Conservation (phyloP, 352 stramenopile genomes). For the Globisporangium orthogonon region DNA sequence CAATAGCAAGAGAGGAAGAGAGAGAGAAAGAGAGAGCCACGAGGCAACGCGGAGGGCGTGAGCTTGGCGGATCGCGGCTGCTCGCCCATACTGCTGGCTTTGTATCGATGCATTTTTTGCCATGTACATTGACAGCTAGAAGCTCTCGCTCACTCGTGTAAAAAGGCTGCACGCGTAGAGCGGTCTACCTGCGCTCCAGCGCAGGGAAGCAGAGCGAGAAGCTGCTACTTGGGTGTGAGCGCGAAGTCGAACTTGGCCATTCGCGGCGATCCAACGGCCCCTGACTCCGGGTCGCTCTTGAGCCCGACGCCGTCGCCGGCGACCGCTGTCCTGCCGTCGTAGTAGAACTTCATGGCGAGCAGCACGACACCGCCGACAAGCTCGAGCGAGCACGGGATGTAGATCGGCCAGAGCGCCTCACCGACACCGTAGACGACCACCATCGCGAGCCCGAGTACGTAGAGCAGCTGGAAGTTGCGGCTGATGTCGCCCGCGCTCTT, state of each 20-base stretch:
- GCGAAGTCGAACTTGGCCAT: slow-evolving; percentile 9
- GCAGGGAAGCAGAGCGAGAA: too few relatives aligned
- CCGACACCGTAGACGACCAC: slow-evolving; percentile 32
- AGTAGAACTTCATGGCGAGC: slow-evolving; percentile 31
- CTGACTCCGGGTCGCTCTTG: slow-evolving; percentile 6
- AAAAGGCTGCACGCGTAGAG: not conserved
- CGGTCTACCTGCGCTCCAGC: too few relatives aligned
- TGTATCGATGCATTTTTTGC: not conserved
- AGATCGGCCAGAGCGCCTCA: slow-evolving; percentile 38
- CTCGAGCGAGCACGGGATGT: slow-evolving; percentile 34
- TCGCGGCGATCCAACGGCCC: slow-evolving; percentile 3
- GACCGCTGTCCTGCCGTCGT: slow-evolving; percentile 12
- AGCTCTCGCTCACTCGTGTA: not conserved
- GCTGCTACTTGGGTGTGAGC: slow-evolving; percentile 15
- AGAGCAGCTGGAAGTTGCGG: slow-evolving; percentile 30
- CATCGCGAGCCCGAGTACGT: slow-evolving; percentile 25
- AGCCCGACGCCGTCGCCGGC: not conserved
- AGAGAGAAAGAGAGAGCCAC: too few relatives aligned
- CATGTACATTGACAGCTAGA: not conserved
- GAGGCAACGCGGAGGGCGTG: too few relatives aligned
- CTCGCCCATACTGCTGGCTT: too few relatives aligned
- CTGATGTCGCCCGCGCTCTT: slow-evolving; percentile 37
- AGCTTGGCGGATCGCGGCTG: too few relatives aligned
- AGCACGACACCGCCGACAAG: slow-evolving; percentile 21
- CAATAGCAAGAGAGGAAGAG: too few relatives aligned